Evolutionary conservation across 805 yeast species (phyloP).

Genomic region (Cyberlindnera misumaiensis): DNA sequence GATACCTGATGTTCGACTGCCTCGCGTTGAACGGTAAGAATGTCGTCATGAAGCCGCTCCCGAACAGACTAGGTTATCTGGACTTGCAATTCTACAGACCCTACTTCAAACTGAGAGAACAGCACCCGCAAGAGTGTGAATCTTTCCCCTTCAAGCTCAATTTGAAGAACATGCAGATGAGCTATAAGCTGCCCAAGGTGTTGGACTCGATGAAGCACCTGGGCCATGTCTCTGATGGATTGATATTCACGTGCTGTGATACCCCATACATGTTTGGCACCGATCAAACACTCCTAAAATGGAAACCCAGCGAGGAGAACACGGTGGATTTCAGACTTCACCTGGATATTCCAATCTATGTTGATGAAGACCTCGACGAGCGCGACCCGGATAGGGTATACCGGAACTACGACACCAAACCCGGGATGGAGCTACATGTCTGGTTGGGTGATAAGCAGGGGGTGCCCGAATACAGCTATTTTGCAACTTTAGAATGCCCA

Average conservation of each 20-base stretch:
- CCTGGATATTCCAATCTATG: conserved; percentile 49
- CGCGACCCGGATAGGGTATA: conserved; percentile 70
- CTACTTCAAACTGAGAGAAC: conserved; percentile 58
- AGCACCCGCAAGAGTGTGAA: conserved; percentile 66
- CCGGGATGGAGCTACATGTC: conserved; percentile 56
- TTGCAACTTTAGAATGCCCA: conserved; percentile 52
- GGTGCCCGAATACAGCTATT: conserved; percentile 51
- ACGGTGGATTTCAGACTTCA: conserved; percentile 81
- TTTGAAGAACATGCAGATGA: conserved; percentile 81
- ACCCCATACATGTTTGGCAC: conserved; percentile 87
- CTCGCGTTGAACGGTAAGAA: conserved; percentile 73
- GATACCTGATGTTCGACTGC: conserved; percentile 89
- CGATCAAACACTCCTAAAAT: conserved; percentile 76
- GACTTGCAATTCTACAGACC: conserved; percentile 79
- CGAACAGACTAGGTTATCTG: conserved; percentile 81
- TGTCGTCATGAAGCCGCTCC: conserved; percentile 63
- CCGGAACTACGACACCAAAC: conserved; percentile 75
- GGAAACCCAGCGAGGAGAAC: conserved; percentile 97
- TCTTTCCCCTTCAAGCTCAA: conserved; percentile 81
- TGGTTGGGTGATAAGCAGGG: conserved; percentile 78
- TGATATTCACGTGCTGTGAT: conserved; percentile 86
- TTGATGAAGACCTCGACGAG: conserved; percentile 52
- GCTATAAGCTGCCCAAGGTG: conserved; percentile 72
- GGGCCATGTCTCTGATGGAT: conserved; percentile 89
- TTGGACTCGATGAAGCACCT: conserved; percentile 63